Conservation (phyloP, 1,284 basidiomycete genomes). For the Vanrija pseudolonga region DNA sequence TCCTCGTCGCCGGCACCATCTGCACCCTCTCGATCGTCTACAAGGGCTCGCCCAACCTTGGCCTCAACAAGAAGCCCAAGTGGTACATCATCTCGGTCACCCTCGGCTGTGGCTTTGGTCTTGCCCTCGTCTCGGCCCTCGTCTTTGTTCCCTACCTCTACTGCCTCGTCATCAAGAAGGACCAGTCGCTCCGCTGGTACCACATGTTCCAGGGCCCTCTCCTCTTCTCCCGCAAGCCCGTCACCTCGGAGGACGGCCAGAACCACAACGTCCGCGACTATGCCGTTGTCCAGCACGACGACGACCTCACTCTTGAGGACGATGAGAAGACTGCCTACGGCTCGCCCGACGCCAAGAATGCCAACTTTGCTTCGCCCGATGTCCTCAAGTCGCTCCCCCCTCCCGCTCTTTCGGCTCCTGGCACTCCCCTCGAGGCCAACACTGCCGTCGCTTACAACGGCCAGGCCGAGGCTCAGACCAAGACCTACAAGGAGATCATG, state of each 20-base stretch:
- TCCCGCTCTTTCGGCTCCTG: conserved; percentile 17
- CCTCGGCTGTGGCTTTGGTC: conserved; percentile 47
- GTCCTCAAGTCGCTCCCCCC: conserved; percentile 22
- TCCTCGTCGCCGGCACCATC: conserved; percentile 47
- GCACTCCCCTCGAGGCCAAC: conserved; percentile 1
- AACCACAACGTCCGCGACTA: conserved; percentile 10
- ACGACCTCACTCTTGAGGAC: conserved; percentile 12
- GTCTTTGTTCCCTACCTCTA: conserved; percentile 54
- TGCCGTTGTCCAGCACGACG: conserved; percentile 41
- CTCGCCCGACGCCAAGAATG: not conserved
- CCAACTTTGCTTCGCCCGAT: not conserved
- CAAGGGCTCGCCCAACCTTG: conserved; percentile 52
- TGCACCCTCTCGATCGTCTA: conserved; percentile 48
- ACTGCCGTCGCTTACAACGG: not conserved
- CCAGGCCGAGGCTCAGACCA: conserved; percentile 3
- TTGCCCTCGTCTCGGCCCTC: conserved; percentile 44
- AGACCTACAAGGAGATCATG: conserved; percentile 26
- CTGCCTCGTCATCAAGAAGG: conserved; percentile 50
- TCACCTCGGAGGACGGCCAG: conserved; percentile 28
- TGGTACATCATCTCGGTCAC: conserved; percentile 44
- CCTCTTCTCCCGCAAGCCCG: conserved; percentile 44
- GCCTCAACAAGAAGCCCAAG: conserved; percentile 45
- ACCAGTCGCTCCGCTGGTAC: conserved; percentile 48
- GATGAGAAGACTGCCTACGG: conserved; percentile 12
- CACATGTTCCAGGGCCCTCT: conserved; percentile 51